Evolutionary conservation across 148 eudicot species (phyloP).

Genomic region (Talinum fruticosum): DNA sequence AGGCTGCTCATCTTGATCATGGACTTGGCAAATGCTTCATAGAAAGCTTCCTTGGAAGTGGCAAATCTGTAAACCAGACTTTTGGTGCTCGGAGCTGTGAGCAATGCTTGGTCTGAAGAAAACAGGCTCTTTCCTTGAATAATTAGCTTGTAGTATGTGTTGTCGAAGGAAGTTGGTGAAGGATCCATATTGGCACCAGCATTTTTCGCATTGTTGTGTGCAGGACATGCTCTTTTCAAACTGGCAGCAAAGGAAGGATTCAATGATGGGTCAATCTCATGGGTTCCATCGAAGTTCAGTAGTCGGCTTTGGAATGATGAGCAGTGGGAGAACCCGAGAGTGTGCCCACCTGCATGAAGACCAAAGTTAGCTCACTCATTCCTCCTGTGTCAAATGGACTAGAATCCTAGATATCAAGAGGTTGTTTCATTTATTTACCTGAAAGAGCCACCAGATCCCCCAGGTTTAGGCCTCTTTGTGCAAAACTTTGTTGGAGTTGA

Average conservation of each 20-base stretch:
- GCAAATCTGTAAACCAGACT: slow-evolving; percentile 48
- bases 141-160: slow-evolving; percentile 63
- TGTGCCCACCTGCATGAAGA: slow-evolving; percentile 62
- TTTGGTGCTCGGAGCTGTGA: slow-evolving; percentile 38
- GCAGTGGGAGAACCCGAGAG: slow-evolving; percentile 91
- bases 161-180: slow-evolving; percentile 55
- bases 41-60: slow-evolving; percentile 43
- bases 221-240: slow-evolving; percentile 39
- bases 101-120: slow-evolving; percentile 60
- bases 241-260: slow-evolving; percentile 54
- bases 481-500: slow-evolving; percentile 78
- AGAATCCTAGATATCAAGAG: neutral
- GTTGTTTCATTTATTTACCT: slow-evolving; percentile 39
- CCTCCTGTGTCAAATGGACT: neutral
- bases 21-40: slow-evolving; percentile 52
- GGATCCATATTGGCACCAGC: slow-evolving; percentile 60
- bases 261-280: slow-evolving; percentile 54
- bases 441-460: slow-evolving; percentile 84
- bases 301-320: slow-evolving; percentile 72
- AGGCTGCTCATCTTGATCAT: slow-evolving; percentile 85
- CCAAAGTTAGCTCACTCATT: slow-evolving; percentile 7
- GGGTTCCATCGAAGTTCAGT: slow-evolving; percentile 53
- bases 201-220: slow-evolving; percentile 33
- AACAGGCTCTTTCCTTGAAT: slow-evolving; percentile 57
- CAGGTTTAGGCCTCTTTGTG: slow-evolving; percentile 66